A percentile compares a stretch with the other conserved stretches of the same genome.
Conservation (phyloP, 306 rosid species). For the Gynostemma pentaphyllum region DNA sequence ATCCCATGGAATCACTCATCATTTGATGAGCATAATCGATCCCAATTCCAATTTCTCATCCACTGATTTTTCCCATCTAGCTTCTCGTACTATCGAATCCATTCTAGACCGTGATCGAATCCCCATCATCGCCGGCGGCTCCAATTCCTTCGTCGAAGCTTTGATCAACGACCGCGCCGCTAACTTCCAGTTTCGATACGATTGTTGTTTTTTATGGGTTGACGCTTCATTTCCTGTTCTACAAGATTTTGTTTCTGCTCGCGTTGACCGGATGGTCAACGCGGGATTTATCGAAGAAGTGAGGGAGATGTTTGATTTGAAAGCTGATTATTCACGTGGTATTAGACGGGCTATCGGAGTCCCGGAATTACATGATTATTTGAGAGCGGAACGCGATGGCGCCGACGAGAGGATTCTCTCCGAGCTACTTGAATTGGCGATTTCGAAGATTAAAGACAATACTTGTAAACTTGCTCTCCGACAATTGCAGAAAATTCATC, state of each 20-base stretch:
- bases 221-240: slow-evolving; percentile 10
- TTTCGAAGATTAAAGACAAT: slow-evolving; percentile 6
- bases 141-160: slow-evolving; percentile 12
- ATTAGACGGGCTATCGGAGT: slow-evolving; percentile 15
- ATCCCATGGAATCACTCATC: slow-evolving; percentile 10
- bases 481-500: slow-evolving; percentile 3
- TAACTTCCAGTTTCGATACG: slow-evolving; percentile 1
- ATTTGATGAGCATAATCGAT: slow-evolving; percentile 1
- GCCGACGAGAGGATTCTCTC: background rate
- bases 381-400: background rate
- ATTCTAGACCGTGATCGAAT: background rate
- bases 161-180: background rate
- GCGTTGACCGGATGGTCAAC: slow-evolving; percentile 17
- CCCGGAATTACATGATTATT: slow-evolving; percentile 12
- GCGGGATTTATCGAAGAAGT: slow-evolving; percentile 6
- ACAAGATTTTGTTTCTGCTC: background rate
- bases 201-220: slow-evolving; percentile 15
- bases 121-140: slow-evolving; percentile 17
- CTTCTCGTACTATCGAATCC: slow-evolving; percentile 2
- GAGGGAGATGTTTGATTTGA: slow-evolving; percentile 2
- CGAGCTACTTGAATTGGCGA: background rate
- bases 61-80: slow-evolving; percentile 2
- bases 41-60: slow-evolving; percentile 5
- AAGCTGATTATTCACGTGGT: slow-evolving; percentile 8
- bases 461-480: slow-evolving; percentile 7